Evolutionary conservation across 2,329 filamentous ascomycete species (phyloP).

Genomic region (Trichoderma atrobrunneum): DNA sequence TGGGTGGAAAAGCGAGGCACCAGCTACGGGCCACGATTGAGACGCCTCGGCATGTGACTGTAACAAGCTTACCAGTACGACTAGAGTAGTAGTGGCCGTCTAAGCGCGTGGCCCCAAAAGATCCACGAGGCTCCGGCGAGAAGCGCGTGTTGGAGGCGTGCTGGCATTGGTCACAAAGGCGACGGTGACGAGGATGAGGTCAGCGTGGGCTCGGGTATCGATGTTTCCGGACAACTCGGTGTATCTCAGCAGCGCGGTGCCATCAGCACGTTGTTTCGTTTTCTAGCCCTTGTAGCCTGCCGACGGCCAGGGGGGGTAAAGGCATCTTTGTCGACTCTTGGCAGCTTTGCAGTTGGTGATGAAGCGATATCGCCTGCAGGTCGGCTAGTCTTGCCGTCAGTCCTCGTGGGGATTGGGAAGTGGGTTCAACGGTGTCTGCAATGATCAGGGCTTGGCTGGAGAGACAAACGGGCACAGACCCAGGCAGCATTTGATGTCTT

Average conservation of each 20-base stretch:
- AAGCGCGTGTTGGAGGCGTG: neutral
- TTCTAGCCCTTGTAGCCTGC: neutral
- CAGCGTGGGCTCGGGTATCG: conserved; percentile 7
- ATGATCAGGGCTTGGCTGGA: neutral
- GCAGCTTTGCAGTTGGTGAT: neutral
- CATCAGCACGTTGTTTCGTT: neutral
- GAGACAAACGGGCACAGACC: neutral
- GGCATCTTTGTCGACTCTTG: neutral
- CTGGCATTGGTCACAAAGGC: neutral
- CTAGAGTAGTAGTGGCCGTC: neutral
- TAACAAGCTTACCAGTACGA: neutral
- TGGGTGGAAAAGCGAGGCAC: neutral
- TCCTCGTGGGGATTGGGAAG: neutral
- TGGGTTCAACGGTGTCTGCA: neutral
- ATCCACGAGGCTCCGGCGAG: neutral
- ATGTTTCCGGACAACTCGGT: neutral
- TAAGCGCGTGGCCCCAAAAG: conserved; percentile 6
- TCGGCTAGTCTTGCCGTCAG: neutral
- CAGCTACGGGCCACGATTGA: neutral
- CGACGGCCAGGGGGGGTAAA: neutral
- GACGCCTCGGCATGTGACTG: neutral
- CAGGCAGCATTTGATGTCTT: neutral
- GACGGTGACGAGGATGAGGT: neutral
- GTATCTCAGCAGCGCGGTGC: neutral
- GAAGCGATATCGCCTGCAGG: neutral